Conservation (phyloP, 1,284 basidiomycete species). For the Rhodotorula sp. region DNA sequence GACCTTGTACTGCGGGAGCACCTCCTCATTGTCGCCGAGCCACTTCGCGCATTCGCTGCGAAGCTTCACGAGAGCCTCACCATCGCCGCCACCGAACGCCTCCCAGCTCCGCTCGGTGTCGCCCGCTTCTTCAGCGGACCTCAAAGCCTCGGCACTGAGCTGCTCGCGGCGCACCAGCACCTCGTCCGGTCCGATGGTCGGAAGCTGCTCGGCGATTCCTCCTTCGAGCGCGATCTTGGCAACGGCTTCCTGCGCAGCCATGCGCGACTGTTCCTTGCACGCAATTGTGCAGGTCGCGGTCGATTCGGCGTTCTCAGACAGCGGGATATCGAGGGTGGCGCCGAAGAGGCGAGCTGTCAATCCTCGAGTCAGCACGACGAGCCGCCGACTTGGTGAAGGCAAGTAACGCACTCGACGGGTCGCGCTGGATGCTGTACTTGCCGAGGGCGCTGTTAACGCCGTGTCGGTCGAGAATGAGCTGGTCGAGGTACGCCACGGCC, state of each 20-base stretch:
- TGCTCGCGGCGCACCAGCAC: too few relatives aligned
- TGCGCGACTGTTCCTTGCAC: background rate
- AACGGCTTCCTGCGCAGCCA: constrained; percentile 10
- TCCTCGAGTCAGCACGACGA: background rate
- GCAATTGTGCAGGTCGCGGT: background rate
- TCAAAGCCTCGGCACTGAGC: too few relatives aligned
- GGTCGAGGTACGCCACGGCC: constrained; percentile 12
- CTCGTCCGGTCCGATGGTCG: too few relatives aligned
- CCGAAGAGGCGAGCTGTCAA: constrained; percentile 6
- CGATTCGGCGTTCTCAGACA: background rate
- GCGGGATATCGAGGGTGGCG: constrained; percentile 8
- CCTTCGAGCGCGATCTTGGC: background rate
- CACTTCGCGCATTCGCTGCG: too few relatives aligned
- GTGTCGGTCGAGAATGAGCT: constrained; percentile 4
- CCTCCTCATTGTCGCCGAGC: too few relatives aligned
- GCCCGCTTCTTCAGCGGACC: too few relatives aligned
- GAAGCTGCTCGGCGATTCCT: constrained; percentile 2
- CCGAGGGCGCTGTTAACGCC: background rate
- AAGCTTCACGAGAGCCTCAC: too few relatives aligned
- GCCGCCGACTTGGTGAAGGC: background rate
- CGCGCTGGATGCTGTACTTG: constrained; percentile 8
- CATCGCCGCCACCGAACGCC: too few relatives aligned
- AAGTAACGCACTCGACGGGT: constrained; percentile 1
- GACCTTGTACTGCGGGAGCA: too few relatives aligned
- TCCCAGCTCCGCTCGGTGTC: too few relatives aligned